Conservation (phyloP, 1,139 yeast species). For the Nakaseomyces nivariensis region DNA sequence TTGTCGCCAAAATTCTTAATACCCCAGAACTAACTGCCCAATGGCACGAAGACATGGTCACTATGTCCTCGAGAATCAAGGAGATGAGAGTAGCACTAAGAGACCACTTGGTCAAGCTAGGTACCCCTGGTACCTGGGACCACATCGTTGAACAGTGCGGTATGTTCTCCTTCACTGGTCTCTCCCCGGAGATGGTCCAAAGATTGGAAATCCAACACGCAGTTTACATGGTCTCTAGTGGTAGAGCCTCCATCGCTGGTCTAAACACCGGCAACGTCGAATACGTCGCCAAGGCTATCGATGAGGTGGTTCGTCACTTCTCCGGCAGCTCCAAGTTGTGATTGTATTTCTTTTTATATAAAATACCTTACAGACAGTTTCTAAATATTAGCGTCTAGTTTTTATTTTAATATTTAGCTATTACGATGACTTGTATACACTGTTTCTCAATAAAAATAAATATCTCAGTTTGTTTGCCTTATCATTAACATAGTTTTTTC, state of each 20-base stretch:
- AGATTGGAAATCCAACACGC: slow-evolving; percentile 71
- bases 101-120: slow-evolving; percentile 48
- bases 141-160: slow-evolving; percentile 90
- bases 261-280: slow-evolving; percentile 72
- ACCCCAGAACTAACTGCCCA: slow-evolving; percentile 56
- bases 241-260: slow-evolving; percentile 93
- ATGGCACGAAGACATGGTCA: slow-evolving; percentile 80
- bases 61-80: slow-evolving; percentile 81
- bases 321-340: slow-evolving; percentile 1
- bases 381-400: neutral
- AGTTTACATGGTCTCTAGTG: slow-evolving; percentile 68
- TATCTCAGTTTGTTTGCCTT: too few relatives aligned
- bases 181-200: slow-evolving; percentile 68
- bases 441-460: too few relatives aligned
- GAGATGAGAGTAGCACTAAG: slow-evolving; percentile 66
- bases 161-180: slow-evolving; percentile 93
- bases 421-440: too few relatives aligned
- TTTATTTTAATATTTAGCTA: neutral
- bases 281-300: slow-evolving; percentile 73
- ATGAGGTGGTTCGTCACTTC: slow-evolving; percentile 54
- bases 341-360: neutral
- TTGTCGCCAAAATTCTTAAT: slow-evolving; percentile 69
- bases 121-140: slow-evolving; percentile 88
- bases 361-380: too few relatives aligned
- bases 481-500: too few relatives aligned